Evolutionary conservation across 805 yeast genomes (phyloP).

Genomic region (Saturnispora serradocipensis): DNA sequence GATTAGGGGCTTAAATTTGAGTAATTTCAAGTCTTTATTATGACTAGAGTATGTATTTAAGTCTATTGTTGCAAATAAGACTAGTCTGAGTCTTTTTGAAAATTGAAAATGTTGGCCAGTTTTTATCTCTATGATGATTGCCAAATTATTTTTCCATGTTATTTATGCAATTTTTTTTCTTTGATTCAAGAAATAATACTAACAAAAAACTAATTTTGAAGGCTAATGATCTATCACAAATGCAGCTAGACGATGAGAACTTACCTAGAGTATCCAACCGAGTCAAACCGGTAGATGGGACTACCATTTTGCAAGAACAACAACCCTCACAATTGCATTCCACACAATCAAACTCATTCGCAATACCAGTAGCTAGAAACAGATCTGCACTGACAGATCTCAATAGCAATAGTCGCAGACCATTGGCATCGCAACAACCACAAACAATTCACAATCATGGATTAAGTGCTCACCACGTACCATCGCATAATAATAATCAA

Average conservation of each 20-base stretch:
- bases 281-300: constrained; percentile 3
- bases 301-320: constrained; percentile 3
- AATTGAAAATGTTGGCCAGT: background rate
- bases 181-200: background rate
- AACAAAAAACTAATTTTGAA: constrained; percentile 1
- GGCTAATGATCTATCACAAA: constrained; percentile 18
- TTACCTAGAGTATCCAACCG: constrained; percentile 16
- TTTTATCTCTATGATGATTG: background rate
- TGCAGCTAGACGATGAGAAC: constrained; percentile 27
- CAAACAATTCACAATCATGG: constrained; percentile 9
- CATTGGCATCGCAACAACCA: background rate
- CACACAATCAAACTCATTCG: constrained; percentile 9
- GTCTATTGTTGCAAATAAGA: background rate
- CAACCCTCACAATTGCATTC: constrained; percentile 11
- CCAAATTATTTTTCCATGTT: background rate
- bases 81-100: background rate
- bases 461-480: constrained; percentile 1
- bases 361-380: constrained; percentile 12
- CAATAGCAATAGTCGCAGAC: constrained; percentile 14
- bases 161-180: background rate
- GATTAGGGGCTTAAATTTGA: background rate
- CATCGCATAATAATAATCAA: constrained; percentile 32
- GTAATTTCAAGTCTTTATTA: background rate
- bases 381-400: constrained; percentile 24
- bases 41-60: background rate